A percentile compares a stretch with the other conserved stretches of the same genome.
Conservation (phyloP, 768 basidiomycete genomes). For the Russula compacta region DNA sequence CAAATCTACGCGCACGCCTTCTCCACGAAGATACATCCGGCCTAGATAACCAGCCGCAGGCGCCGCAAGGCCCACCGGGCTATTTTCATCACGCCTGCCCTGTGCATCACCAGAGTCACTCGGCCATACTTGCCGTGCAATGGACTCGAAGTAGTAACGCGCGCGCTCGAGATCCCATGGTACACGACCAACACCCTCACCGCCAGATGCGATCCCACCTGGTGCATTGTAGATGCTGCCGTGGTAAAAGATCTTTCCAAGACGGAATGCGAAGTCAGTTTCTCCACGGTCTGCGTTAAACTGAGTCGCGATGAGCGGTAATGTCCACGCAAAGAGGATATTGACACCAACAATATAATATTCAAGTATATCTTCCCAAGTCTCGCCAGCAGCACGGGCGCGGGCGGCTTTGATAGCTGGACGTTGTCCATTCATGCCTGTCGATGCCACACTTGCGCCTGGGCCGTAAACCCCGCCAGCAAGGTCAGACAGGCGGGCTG, state of each 20-base stretch:
- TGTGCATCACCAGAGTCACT: slow-evolving; percentile 55
- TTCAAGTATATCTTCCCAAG: slow-evolving; percentile 87
- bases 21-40: slow-evolving; percentile 89
- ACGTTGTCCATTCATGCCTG: slow-evolving; percentile 59
- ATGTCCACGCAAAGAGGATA: background rate
- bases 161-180: slow-evolving; percentile 72
- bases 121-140: slow-evolving; percentile 84
- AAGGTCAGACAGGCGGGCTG: slow-evolving; percentile 80
- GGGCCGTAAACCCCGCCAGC: slow-evolving; percentile 91
- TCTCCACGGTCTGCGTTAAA: slow-evolving; percentile 95
- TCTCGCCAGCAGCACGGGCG: slow-evolving; percentile 82
- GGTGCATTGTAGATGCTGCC: slow-evolving; percentile 78
- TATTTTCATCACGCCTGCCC: slow-evolving; percentile 27
- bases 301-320: slow-evolving; percentile 30
- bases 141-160: slow-evolving; percentile 71
- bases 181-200: slow-evolving; percentile 88
- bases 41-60: slow-evolving; percentile 84
- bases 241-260: slow-evolving; percentile 95
- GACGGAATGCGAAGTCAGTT: slow-evolving; percentile 77
- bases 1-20: slow-evolving; percentile 75
- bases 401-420: slow-evolving; percentile 79
- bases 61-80: slow-evolving; percentile 48
- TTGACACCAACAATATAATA: slow-evolving; percentile 64
- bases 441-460: slow-evolving; percentile 89
- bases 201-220: slow-evolving; percentile 79